Base-by-base conservation (phyloP, 805 yeast genomes). In the Cyberlindnera xishuangbannaensis region DNA sequence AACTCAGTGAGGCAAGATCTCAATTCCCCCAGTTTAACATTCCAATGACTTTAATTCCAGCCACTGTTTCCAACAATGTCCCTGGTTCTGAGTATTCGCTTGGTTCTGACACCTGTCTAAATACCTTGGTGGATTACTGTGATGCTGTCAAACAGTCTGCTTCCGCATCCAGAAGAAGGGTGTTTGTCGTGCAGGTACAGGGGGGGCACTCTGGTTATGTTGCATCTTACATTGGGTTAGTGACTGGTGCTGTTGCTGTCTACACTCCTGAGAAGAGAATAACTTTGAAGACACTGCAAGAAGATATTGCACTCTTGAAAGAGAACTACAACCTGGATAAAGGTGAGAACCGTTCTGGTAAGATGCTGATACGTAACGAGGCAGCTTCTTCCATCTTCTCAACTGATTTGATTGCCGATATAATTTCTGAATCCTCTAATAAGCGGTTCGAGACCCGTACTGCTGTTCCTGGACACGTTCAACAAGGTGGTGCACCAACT, bases 31-130 rank as follows among this genome's bases (percentile, higher is more conserved):
- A 90, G 18, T 84, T 92, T 65, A 77, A 90, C 61, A 87, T 92
- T 45, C 98, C 98, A 43, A 80, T 90, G 84, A 83, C 84, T 27
- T 76, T 85, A 48, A 71, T 92, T 45, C 98, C 98, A 9, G 90
- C 97, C 3, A 92, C 98, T 3, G 85, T 92, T 44, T 87, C 97
- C 13, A 92, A 92, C 65, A 92, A 92, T 50, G 97, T 92, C 31
- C 98, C 99, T n/a, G 99, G 98, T 40, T 81, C 97, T 2, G 97
- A 92, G 61, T 87, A 87, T 60, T 87, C 97, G 0, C 64, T 92
- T 37, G 99, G 99, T 38, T 71, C 87, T 11, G 98, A 92, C 58
- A 92, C 99, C 9, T 94, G 98, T 67, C 66, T 92, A 67, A 92
- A 92, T 62, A 67, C 92, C 8, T 69, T 92, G 51, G 86, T 87